Conservation (phyloP, 345 rosid genomes). For the Eucalyptus polyanthemos region DNA sequence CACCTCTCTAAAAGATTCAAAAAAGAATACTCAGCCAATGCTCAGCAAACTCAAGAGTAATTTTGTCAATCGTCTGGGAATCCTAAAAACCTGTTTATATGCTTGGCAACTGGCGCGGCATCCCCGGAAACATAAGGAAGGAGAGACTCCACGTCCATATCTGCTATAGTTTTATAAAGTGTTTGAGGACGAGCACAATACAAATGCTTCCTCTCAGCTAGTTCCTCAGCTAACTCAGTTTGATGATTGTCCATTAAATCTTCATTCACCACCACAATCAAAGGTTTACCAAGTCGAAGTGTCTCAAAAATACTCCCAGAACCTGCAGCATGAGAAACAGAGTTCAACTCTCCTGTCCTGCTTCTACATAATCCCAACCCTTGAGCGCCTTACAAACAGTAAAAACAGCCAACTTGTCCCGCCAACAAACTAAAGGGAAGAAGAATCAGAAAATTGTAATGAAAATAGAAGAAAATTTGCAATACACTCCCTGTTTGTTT, state of each 20-base stretch:
- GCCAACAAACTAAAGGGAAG: background rate
- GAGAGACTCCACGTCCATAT: constrained; percentile 53
- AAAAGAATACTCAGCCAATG: background rate
- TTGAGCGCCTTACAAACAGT: background rate
- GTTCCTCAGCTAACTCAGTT: constrained; percentile 80
- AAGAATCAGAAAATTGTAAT: background rate
- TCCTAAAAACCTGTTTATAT: constrained; percentile 60
- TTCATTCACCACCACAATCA: constrained; percentile 90
- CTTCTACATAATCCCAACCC: background rate
- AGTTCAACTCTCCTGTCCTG: background rate
- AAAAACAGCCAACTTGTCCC: background rate
- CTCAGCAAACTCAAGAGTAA: background rate
- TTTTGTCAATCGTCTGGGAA: constrained; percentile 58
- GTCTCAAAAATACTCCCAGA: constrained; percentile 98
- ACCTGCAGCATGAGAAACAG: constrained; percentile 21
- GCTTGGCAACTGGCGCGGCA: constrained; percentile 52
- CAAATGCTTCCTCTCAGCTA: constrained; percentile 73
- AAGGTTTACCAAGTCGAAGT: constrained; percentile 53
- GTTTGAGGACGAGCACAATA: constrained; percentile 60
- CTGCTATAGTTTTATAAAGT: constrained; percentile 32
- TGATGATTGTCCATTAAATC: constrained; percentile 98
- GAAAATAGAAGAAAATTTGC: background rate
- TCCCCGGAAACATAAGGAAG: constrained; percentile 57
- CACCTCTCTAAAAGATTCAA: background rate
- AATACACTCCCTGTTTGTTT: background rate